Percentiles rank a stretch among this genome's conserved stretches.
Conservation (phyloP, 768 basidiomycete species). For the Rhodotorula toruloides region DNA sequence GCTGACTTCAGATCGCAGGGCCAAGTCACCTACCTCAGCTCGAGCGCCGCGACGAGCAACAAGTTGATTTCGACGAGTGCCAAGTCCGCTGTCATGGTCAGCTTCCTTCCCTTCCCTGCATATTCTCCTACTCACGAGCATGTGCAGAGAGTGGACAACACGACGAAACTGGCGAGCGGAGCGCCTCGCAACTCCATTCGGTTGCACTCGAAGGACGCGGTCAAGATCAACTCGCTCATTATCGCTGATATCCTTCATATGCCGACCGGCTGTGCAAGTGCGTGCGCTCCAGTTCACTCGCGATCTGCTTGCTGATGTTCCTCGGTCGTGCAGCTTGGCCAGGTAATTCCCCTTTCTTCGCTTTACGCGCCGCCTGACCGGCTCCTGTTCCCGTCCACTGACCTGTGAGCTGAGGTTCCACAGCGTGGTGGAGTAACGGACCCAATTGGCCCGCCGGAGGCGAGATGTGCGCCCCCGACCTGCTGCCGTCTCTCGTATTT, state of each 20-base stretch:
- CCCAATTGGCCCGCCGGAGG: constrained; percentile 14
- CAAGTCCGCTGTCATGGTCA: constrained; percentile 14
- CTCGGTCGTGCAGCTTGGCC: constrained; percentile 19
- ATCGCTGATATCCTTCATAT: constrained; percentile 25
- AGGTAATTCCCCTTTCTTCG: no score
- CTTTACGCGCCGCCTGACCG: no score
- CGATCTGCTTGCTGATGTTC: rapidly evolving
- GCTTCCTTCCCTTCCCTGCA: not conserved
- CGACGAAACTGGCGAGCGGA: constrained; percentile 15
- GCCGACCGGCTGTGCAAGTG: constrained; percentile 23
- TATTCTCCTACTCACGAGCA: not conserved
- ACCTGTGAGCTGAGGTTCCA: not conserved
- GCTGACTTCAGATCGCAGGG: not conserved
- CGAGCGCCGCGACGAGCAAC: constrained; percentile 4
- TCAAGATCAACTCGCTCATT: constrained; percentile 13
- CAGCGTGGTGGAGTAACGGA: constrained; percentile 5
- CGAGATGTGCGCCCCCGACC: constrained; percentile 12
- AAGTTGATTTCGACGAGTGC: constrained; percentile 16
- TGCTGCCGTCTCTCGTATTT: not conserved
- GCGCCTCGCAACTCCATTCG: constrained; percentile 11
- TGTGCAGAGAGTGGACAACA: constrained; percentile 28
- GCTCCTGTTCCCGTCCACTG: no score
- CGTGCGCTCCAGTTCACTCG: not conserved
- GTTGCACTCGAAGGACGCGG: constrained; percentile 15
- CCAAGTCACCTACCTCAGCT: constrained; percentile 13